phyloP scores from a whole-genome alignment of 768 basidiomycete species.

The Russula sp. region DNA sequence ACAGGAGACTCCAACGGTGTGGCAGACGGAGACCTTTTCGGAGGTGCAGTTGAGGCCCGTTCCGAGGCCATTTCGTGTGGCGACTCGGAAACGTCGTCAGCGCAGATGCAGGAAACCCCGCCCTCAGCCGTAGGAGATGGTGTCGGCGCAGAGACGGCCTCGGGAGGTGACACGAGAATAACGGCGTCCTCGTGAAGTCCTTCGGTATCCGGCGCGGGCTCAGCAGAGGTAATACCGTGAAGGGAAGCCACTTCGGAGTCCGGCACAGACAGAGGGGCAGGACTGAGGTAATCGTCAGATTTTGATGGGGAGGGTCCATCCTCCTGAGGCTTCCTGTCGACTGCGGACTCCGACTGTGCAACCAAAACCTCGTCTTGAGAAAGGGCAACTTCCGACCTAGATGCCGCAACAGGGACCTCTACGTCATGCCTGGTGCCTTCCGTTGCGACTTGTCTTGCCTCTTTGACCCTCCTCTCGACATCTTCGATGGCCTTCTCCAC shows the following conservation, averaged over 20 bases:
- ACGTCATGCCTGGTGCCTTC: not conserved
- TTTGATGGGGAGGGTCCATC: not conserved
- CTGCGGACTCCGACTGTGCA: not conserved
- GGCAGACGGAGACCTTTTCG: not conserved
- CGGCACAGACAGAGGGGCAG: not conserved
- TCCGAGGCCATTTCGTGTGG: not conserved
- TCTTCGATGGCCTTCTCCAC: slow-evolving; percentile 57
- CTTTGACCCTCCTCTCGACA: slow-evolving; percentile 35
- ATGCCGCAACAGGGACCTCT: not conserved
- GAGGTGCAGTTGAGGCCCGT: not conserved
- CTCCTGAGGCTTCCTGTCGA: not conserved
- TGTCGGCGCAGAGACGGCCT: not conserved
- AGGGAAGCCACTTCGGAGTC: not conserved
- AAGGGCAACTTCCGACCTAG: not conserved
- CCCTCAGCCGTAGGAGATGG: not conserved
- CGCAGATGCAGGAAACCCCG: not conserved
- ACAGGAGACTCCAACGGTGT: not conserved
- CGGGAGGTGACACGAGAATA: not conserved
- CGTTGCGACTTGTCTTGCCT: not conserved
- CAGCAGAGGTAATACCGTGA: no score
- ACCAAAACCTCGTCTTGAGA: not conserved
- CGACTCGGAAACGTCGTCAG: not conserved
- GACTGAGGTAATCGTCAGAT: not conserved
- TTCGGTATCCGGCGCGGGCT: not conserved
- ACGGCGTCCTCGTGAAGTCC: not conserved